Evolutionary conservation across 2,329 filamentous ascomycete species (phyloP), one percentile per base, ranked within the genome.

Genomic region (Metarhizium anisopliae): DNA sequence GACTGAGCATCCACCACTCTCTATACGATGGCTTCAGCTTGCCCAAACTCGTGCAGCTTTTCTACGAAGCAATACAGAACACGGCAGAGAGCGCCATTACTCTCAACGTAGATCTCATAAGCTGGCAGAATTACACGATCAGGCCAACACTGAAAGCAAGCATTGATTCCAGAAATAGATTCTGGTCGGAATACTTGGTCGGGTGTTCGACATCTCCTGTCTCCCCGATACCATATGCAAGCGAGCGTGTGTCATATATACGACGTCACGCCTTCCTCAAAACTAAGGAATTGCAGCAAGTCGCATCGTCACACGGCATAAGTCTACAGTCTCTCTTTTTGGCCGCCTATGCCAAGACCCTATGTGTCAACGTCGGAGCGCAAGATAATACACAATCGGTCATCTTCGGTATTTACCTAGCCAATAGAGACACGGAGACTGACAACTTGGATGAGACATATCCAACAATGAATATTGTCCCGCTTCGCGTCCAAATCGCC

Each of bases 11-110:
- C 4, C 91, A 96, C 59, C 92, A 97, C 67, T 88, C 89, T 0
- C 75, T 96, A 0, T 97, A 96, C 65, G 93, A 96, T 67, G 91
- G 86, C 6, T 78, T 95, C 58, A 94, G 89, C 62, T 74, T 96
- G 4, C 81, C 85, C 1, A 66, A 78, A 0, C 71, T 95, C 6
- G 72, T 90, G 2, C 64, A 68, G 14, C 52, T 63, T 10, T 59
- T 61, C 29, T 52, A 61, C 42, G 30, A 61, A 13, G 16, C 60
- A 2, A 32, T 18, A 53, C 63, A 47, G 8, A 18, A 47, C 52
- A 10, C 14, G 18, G 14, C 43, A 42, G 20, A 35, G 10, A 16
- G 53, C 62, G 62, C 60, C 2, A 1, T 47, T 1, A 50, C 49
- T 6, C 11, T n/a, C 6, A 52, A 55, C 4, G 25, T 59, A 13